A percentile compares a stretch with the other conserved stretches of the same genome.
phyloP scores from a whole-genome alignment of 305 asterid genomes.

The Fraxinus dipetala region DNA sequence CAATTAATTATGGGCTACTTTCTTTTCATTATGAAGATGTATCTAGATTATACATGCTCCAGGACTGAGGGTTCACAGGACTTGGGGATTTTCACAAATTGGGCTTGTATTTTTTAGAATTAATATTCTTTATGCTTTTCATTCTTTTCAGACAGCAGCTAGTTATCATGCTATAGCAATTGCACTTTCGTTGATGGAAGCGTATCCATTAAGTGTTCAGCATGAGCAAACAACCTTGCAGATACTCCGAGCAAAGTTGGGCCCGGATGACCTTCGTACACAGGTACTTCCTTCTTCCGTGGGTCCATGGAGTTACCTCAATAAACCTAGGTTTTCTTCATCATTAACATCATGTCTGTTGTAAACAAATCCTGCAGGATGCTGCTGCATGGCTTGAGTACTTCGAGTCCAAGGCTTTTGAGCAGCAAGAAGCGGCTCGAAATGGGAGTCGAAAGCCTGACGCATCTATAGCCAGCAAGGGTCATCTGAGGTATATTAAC shows the following conservation, averaged over 20 bases:
- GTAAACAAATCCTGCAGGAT: conserved; percentile 53
- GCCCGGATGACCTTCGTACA: conserved; percentile 96
- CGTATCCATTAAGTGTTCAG: conserved; percentile 97
- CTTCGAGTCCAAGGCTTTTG: conserved; percentile 95
- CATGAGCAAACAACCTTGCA: conserved; percentile 97
- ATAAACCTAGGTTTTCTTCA: conserved; percentile 20
- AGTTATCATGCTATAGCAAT: conserved; percentile 99
- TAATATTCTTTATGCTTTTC: conserved; percentile 27
- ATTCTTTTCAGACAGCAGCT: conserved; percentile 80
- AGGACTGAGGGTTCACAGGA: background rate
- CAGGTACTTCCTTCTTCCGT: conserved; percentile 57
- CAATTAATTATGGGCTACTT: conserved; percentile 3
- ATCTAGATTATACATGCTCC: conserved; percentile 8
- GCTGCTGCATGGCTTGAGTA: conserved; percentile 99
- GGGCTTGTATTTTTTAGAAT: conserved; percentile 21
- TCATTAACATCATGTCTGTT: conserved; percentile 17
- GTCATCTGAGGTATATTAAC: conserved; percentile 75
- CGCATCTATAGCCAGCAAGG: conserved; percentile 98
- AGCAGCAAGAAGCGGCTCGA: conserved; percentile 98
- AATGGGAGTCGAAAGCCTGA: conserved; percentile 95
- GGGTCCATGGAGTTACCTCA: conserved; percentile 22
- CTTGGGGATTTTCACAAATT: conserved; percentile 12
- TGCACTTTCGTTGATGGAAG: conserved; percentile 99
- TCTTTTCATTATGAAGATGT: conserved; percentile 3
- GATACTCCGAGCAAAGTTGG: conserved; percentile 90